phyloP scores from a whole-genome alignment of 176 grass and related monocot genomes.

The Themeda triandra region DNA sequence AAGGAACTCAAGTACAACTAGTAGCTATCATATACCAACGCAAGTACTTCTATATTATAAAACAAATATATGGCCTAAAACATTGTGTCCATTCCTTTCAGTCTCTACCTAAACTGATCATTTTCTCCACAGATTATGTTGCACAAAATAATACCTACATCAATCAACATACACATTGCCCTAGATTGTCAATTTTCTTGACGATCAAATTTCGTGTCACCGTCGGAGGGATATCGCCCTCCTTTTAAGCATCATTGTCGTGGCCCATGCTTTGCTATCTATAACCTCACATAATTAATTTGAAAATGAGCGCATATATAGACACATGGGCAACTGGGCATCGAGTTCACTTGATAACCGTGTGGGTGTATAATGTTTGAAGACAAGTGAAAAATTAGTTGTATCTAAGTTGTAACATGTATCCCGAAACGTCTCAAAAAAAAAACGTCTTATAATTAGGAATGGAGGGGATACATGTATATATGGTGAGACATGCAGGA shows the following conservation, averaged over 20 bases:
- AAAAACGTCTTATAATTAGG: too few species aligned
- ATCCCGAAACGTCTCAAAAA: too few species aligned
- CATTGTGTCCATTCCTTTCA: background rate
- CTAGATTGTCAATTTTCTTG: conserved; percentile 17
- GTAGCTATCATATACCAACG: conserved; percentile 10
- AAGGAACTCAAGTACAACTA: conserved; percentile 17
- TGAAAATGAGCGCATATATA: background rate
- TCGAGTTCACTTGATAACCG: background rate
- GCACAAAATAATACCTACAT: background rate
- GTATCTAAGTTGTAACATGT: too few species aligned
- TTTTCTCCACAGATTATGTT: background rate
- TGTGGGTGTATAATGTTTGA: too few species aligned
- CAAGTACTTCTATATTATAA: background rate
- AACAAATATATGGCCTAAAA: background rate
- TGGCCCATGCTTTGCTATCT: conserved; percentile 48
- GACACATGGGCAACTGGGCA: background rate
- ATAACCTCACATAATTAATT: conserved; percentile 2
- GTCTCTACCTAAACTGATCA: background rate
- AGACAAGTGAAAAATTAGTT: too few species aligned
- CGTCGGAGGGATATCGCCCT: conserved; percentile 17
- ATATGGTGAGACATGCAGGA: background rate
- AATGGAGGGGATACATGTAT: too few species aligned
- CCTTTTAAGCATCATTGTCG: conserved; percentile 35
- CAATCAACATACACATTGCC: conserved; percentile 21
- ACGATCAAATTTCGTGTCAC: conserved; percentile 28